phyloP scores from a whole-genome alignment of 2,329 filamentous ascomycete species.

The Immersiporthe knoxdaviesiana region DNA sequence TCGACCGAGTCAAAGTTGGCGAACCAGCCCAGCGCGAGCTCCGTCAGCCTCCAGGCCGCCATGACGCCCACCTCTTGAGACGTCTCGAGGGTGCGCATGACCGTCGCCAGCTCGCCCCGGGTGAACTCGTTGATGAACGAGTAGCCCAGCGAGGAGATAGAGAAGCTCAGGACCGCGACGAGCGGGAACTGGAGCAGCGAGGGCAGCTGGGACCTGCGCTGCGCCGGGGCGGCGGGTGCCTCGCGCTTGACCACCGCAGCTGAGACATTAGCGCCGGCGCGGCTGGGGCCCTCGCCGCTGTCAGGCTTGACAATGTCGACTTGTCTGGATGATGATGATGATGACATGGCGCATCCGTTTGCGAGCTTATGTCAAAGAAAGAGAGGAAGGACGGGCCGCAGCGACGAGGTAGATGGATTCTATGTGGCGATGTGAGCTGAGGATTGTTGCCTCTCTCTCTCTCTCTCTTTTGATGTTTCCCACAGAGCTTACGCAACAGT shows the following conservation, averaged over 20 bases:
- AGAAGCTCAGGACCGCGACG: constrained; percentile 58
- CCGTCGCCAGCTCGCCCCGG: constrained; percentile 65
- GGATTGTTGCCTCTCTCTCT: background rate
- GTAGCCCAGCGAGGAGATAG: constrained; percentile 67
- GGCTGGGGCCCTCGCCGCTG: constrained; percentile 22
- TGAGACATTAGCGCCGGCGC: constrained; percentile 6
- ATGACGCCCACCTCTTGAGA: constrained; percentile 63
- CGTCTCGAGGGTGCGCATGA: constrained; percentile 66
- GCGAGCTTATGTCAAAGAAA: background rate
- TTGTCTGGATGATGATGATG: constrained; percentile 17
- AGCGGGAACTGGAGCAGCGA: constrained; percentile 54
- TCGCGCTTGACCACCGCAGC: constrained; percentile 11
- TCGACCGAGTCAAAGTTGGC: constrained; percentile 75
- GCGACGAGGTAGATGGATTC: background rate
- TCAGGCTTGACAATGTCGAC: constrained; percentile 15
- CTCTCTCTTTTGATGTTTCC: background rate
- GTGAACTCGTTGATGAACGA: constrained; percentile 63
- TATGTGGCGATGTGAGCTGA: background rate
- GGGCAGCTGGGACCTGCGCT: constrained; percentile 45
- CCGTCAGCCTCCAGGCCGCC: constrained; percentile 61
- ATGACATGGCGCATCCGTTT: constrained; percentile 24
- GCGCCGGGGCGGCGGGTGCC: background rate
- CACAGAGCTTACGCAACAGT: background rate
- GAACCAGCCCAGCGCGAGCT: constrained; percentile 75
- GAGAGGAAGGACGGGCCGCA: background rate